Percentiles rank a stretch among this genome's conserved stretches.
Conservation (phyloP, 495 filamentous ascomycete genomes). For the Trichodelitschia bisporula region DNA sequence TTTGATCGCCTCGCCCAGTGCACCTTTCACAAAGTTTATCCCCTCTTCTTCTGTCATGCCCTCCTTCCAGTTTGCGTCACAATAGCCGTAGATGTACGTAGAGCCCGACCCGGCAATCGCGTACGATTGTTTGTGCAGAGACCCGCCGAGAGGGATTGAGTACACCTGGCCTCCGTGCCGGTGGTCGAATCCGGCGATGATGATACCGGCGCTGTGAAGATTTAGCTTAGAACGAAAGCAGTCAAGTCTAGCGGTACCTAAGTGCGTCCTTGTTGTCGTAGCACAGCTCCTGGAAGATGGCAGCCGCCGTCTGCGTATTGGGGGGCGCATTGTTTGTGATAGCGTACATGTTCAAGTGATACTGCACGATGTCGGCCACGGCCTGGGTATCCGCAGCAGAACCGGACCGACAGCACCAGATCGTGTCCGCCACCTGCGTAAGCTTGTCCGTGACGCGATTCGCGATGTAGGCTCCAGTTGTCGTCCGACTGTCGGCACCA, state of each 20-base stretch:
- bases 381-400: constrained; percentile 96
- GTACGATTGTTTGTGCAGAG: constrained; percentile 89
- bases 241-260: constrained; percentile 25
- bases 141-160: constrained; percentile 87
- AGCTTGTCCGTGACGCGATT: constrained; percentile 98
- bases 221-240: no score
- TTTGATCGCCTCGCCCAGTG: constrained; percentile 84
- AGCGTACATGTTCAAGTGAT: constrained; percentile 80
- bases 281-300: constrained; percentile 91
- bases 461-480: constrained; percentile 96
- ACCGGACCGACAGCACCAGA: constrained; percentile 96
- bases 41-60: constrained; percentile 85
- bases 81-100: constrained; percentile 98
- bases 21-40: constrained; percentile 75
- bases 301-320: constrained; percentile 78
- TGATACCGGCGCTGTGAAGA: constrained; percentile 58
- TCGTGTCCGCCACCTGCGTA: constrained; percentile 92
- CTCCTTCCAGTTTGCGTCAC: constrained; percentile 89
- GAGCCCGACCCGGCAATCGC: constrained; percentile 92
- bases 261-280: constrained; percentile 90
- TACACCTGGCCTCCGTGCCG: constrained; percentile 90
- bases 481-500: constrained; percentile 90
- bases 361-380: constrained; percentile 90
- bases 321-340: constrained; percentile 69
- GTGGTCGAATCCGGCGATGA: constrained; percentile 89